Base-by-base conservation (phyloP, 352 stramenopile species). In the Phytophthora pluvialis region DNA sequence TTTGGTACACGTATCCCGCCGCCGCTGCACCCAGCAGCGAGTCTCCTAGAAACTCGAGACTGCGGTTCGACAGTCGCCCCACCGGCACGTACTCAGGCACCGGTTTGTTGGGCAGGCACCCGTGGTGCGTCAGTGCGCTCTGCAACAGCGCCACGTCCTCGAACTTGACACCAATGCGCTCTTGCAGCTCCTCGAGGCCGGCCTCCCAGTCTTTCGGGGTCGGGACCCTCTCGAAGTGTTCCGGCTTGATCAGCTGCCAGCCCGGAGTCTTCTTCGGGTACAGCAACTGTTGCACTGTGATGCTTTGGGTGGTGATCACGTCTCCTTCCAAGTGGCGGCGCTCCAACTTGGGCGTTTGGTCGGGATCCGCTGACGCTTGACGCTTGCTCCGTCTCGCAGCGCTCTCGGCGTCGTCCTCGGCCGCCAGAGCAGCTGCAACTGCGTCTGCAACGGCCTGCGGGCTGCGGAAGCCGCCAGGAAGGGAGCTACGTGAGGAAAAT, bases 21-120 rank as follows among this genome's bases (percentile, higher is more conserved):
- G 83, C 79, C 4, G 78, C 77, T 50, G 88, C 78, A 26, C 83
- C 78, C 4, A 95, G 70, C 9, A 95, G 29, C 50, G 87, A 91
- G 68, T 95, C 87, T 28, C 87, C 87, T 1, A 95, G 71, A 54
- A 91, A 94, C 64, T 95, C 87, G 16, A 95, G 68, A 66, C 82
- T 91, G 29, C 87, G 83, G 59, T 95, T 95, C 43, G 87, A 90
- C 10, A 91, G 61, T 13, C 87, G 85, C 32, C 90, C 75, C 4
- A 79, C 70, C 1, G 77, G 74, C 5, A 92, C 68, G 10, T 70
- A 59, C 1, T 63, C 29, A 0, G 73, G 70, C 28, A 93, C 60
- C 6, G 74, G 56, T 50, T 75, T 64, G 36, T 73, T 68, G 5
- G 68, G 64, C n/a, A 94, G 69, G 29, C 73, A 78, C n/a, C 87